Conservation (phyloP, 257 asterid genomes). For the Hygrophila difformis region DNA sequence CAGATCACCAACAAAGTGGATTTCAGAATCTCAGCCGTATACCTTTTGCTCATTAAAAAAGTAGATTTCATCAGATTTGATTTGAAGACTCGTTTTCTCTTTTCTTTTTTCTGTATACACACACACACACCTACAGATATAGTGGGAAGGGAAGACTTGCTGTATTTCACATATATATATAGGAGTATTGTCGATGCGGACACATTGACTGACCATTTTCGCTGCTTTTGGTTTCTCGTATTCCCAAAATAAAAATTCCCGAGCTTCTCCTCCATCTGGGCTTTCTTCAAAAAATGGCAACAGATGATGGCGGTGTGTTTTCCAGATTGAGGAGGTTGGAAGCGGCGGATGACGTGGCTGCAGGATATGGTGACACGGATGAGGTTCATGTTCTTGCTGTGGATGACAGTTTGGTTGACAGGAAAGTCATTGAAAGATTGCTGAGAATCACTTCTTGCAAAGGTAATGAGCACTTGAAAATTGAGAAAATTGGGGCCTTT, state of each 20-base stretch:
- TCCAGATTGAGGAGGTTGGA: slow-evolving; percentile 28
- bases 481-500: not conserved
- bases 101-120: not conserved
- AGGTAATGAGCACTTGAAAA: slow-evolving; percentile 23
- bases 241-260: not conserved
- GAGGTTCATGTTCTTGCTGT: slow-evolving; percentile 70
- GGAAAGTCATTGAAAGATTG: slow-evolving; percentile 53
- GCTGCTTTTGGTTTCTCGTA: not conserved
- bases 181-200: not conserved
- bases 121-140: too few relatives aligned
- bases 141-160: not conserved
- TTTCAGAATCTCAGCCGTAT: not conserved
- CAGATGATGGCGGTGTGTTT: slow-evolving; percentile 34
- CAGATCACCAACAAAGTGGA: not conserved
- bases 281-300: slow-evolving; percentile 32
- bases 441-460: slow-evolving; percentile 62
- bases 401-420: slow-evolving; percentile 59
- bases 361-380: slow-evolving; percentile 19
- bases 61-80: slow-evolving; percentile 59
- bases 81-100: slow-evolving; percentile 27
- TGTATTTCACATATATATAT: too few relatives aligned
- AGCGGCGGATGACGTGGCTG: slow-evolving; percentile 20
- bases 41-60: slow-evolving; percentile 22
- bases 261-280: slow-evolving; percentile 18
- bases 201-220: not conserved